Evolutionary conservation across 129 eudicot genomes (phyloP).

Genomic region (Flaveria robusta): DNA sequence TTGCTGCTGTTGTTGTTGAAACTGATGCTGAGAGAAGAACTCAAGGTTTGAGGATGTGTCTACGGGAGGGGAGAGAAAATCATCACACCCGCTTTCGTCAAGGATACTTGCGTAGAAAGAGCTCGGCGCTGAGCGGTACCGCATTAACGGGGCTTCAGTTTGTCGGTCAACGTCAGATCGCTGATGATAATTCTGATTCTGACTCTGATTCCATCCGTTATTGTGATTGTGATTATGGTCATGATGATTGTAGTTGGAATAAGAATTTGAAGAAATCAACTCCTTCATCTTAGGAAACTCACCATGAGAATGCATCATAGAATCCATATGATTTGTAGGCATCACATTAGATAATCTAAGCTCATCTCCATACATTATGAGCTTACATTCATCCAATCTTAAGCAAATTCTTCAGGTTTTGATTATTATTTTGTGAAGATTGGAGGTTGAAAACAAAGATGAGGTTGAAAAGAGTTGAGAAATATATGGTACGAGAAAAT

Average conservation of each 20-base stretch:
- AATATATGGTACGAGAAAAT: slow-evolving; percentile 18
- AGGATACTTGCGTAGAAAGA: slow-evolving; percentile 48
- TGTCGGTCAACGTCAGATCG: slow-evolving; percentile 3
- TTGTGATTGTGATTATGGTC: not conserved
- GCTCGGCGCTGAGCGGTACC: slow-evolving; percentile 76
- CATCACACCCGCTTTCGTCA: slow-evolving; percentile 37
- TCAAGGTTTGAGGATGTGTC: slow-evolving; percentile 17
- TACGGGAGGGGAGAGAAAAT: slow-evolving; percentile 8
- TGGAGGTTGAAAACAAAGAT: not conserved
- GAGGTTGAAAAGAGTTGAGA: slow-evolving; percentile 6
- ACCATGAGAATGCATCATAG: slow-evolving; percentile 38
- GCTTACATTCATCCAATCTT: not conserved
- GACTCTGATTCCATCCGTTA: slow-evolving; percentile 8
- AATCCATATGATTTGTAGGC: slow-evolving; percentile 43
- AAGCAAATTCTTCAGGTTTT: not conserved
- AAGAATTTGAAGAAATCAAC: slow-evolving; percentile 42
- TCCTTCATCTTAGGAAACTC: slow-evolving; percentile 46
- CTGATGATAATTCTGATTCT: slow-evolving; percentile 12
- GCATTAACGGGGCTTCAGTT: slow-evolving; percentile 31
- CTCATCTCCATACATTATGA: slow-evolving; percentile 22
- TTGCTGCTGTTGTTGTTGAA: not conserved
- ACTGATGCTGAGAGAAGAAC: slow-evolving; percentile 19
- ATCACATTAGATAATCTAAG: slow-evolving; percentile 36
- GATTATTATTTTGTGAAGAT: not conserved
- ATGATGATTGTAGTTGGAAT: slow-evolving; percentile 23